Evolutionary conservation across 2,329 filamentous ascomycete genomes (phyloP), one percentile per base, ranked within the genome.

Genomic region (Clonostachys sp.): DNA sequence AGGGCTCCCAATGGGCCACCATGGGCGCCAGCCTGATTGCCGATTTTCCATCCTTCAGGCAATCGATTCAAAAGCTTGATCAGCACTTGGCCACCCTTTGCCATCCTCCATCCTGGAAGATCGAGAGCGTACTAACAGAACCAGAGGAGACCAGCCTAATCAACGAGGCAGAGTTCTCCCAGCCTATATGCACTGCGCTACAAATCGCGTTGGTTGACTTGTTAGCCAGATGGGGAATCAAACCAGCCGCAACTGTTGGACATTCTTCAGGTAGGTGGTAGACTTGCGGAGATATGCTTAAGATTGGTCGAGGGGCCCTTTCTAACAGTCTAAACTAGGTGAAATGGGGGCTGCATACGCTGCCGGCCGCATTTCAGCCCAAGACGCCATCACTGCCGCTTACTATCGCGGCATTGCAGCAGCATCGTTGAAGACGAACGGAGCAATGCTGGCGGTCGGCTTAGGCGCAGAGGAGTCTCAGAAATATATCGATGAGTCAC

Each of bases 331-430:
- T 30, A 30, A 2, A 9, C 7, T 30, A 30, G 24, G 72, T 2
- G 72, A 75, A 49, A 70, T 74, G 34, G 71, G 63, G 0, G 72
- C 71, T 1, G 70, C 71, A 0, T 74, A 73, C 42, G 67, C 69
- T 1, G 58, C 63, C 0, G 67, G 70, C 1, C 49, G 54, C 2
- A 48, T 75, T 5, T 57, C 64, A 0, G 53, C 60, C 1, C 49
- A 59, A n/a, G 62, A 65, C 5, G 70, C 71, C 8, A 65, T 73
- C 44, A 57, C 55, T 3, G 53, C 62, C 0, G 67, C 70, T 0
- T 74, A 67, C 49, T 65, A 67, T 41, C 64, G 72, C 12, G 73
- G 71, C 1, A 44, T 54, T 6, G 53, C 51, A 12, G 41, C 54
- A 0, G 40, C 45, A 0, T 24, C 51, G 14, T 14, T 47, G 9